A percentile compares a stretch with the other conserved stretches of the same genome.
These are phyloP conservation scores for Arachnomyces sp. DNA, from an alignment of 2,329 filamentous ascomycete species.

Conservation along the genomic window DNA sequence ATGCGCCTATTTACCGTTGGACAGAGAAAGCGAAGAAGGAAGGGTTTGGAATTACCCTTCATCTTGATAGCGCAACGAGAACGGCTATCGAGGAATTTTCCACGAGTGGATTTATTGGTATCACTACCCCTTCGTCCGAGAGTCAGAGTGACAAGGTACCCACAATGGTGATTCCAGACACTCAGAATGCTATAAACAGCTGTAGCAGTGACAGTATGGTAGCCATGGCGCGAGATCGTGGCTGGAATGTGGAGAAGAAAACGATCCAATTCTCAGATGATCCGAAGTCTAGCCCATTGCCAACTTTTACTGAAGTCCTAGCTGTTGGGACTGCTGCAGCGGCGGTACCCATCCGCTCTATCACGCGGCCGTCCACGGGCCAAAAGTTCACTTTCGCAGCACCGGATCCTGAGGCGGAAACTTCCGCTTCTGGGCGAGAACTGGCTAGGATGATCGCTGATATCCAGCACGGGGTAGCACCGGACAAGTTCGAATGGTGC, in stretches of 20 bases:
- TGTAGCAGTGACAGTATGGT: conserved; percentile 22
- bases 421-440: too few species aligned
- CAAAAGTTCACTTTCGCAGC: too few species aligned
- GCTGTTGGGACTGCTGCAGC: conserved; percentile 21
- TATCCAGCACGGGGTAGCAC: too few species aligned
- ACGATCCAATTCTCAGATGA: conserved; percentile 3
- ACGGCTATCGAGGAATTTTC: conserved; percentile 31
- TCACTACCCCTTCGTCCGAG: conserved; percentile 4
- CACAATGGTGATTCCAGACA: conserved; percentile 24
- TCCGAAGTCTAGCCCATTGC: conserved; percentile 2
- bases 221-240: conserved; percentile 20
- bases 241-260: conserved; percentile 27
- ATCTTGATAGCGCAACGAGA: conserved; percentile 25
- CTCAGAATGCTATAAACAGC: conserved; percentile 22
- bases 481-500: too few species aligned
- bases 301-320: conserved; percentile 19
- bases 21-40: conserved; percentile 21
- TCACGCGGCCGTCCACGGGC: conserved; percentile 14
- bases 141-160: conserved; percentile 13
- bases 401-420: too few species aligned
- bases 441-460: too few species aligned
- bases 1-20: conserved; percentile 29
- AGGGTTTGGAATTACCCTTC: conserved; percentile 27
- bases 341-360: conserved; percentile 20
- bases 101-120: conserved; percentile 27